A percentile compares a stretch with the other conserved stretches of the same genome.
phyloP scores from a whole-genome alignment of 202 grass and related monocot species.

The Brachypodium distachyon region DNA sequence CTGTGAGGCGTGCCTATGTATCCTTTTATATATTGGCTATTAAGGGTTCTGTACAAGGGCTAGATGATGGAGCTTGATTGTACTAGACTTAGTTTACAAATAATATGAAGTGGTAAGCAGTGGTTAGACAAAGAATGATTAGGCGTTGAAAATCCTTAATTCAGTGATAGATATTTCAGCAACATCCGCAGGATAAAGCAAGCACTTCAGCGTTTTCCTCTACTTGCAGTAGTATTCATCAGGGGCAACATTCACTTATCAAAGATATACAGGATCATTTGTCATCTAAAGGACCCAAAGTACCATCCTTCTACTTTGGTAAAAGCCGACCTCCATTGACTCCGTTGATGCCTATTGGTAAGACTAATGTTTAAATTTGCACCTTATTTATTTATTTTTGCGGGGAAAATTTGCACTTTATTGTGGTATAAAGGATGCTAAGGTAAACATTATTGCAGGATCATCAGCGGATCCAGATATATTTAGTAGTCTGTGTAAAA shows the following conservation, averaged over 20 bases:
- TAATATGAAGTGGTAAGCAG: conserved; percentile 1
- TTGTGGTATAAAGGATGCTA: conserved; percentile 1
- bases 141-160: conserved; percentile 51
- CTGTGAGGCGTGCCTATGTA: conserved; percentile 79
- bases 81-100: background rate
- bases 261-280: conserved; percentile 55
- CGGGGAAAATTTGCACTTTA: background rate
- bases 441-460: conserved; percentile 36
- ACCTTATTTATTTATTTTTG: conserved; percentile 1
- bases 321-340: conserved; percentile 55
- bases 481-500: conserved; percentile 54
- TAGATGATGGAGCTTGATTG: conserved; percentile 10
- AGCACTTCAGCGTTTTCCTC: conserved; percentile 37
- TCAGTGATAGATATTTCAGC: conserved; percentile 84
- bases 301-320: conserved; percentile 59
- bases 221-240: conserved; percentile 32
- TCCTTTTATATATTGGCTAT: conserved; percentile 45
- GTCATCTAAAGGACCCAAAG: conserved; percentile 60
- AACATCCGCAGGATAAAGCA: conserved; percentile 65
- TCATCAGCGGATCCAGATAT: conserved; percentile 47
- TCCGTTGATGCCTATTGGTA: conserved; percentile 56
- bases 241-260: conserved; percentile 22
- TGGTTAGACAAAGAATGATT: conserved; percentile 9
- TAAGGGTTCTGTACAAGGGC: background rate
- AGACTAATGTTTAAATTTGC: conserved; percentile 15